These are phyloP conservation scores for Magnaporthiopsis incrustans DNA, from an alignment of 2,329 filamentous ascomycete genomes.

Conservation along the genomic window DNA sequence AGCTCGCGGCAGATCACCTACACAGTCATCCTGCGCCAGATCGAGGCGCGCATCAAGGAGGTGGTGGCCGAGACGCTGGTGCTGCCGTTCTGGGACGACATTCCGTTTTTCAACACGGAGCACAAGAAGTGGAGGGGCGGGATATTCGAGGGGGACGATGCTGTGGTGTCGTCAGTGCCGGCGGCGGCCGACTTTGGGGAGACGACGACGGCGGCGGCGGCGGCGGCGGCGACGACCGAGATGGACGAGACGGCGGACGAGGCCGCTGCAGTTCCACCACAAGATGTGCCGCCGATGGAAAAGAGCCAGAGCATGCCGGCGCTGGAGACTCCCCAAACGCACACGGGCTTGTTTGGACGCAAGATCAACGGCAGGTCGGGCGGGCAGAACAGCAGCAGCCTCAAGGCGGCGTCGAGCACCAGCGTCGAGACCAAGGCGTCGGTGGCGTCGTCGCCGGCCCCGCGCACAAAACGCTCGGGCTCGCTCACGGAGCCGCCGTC, in stretches of 20 bases:
- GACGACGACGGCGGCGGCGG: no score
- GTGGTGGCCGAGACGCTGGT: conserved; percentile 89
- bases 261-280: conserved; percentile 15
- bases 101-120: conserved; percentile 79
- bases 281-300: conserved; percentile 39
- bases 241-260: conserved; percentile 35
- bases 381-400: conserved; percentile 13
- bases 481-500: conserved; percentile 56
- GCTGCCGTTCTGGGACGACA: conserved; percentile 90
- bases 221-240: conserved; percentile 37
- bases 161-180: conserved; percentile 31
- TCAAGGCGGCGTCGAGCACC: conserved; percentile 31
- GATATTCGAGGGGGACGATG: conserved; percentile 58
- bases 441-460: conserved; percentile 28
- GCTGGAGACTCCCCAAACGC: conserved; percentile 24
- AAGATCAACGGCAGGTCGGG: conserved; percentile 31
- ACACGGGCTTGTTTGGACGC: conserved; percentile 40
- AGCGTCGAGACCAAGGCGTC: conserved; percentile 35
- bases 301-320: conserved; percentile 46
- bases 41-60: conserved; percentile 91
- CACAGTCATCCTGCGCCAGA: conserved; percentile 81
- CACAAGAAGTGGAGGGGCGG: conserved; percentile 76
- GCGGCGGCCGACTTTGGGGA: conserved; percentile 30
- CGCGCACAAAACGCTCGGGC: conserved; percentile 50
- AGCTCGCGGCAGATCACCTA: conserved; percentile 95